A percentile compares a stretch with the other conserved stretches of the same genome.
Evolutionary conservation across 371 early-diverging fungal species (phyloP).

Genomic region (Phascolomyces articulosus): DNA sequence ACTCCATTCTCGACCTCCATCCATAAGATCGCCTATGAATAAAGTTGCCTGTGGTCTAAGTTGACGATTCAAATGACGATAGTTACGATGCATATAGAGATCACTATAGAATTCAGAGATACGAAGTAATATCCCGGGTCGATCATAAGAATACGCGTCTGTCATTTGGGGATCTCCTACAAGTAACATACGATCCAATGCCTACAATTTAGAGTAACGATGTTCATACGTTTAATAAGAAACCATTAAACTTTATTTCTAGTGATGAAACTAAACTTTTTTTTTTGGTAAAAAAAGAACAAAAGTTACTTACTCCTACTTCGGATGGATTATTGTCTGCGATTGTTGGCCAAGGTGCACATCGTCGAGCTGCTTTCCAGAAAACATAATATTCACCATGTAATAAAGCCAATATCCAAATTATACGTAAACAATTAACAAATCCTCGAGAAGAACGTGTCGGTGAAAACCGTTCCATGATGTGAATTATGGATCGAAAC

Average conservation of each 20-base stretch:
- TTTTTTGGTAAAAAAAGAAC: not conserved
- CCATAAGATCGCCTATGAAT: slow-evolving; percentile 89
- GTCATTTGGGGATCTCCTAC: slow-evolving; percentile 94
- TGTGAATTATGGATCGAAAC: slow-evolving; percentile 4
- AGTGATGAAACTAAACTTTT: too few species aligned
- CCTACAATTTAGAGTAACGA: too few species aligned
- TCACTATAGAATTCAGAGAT: slow-evolving; percentile 81
- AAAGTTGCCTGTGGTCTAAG: slow-evolving; percentile 68
- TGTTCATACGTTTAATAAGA: too few species aligned
- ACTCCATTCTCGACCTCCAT: slow-evolving; percentile 85
- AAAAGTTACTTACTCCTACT: not conserved
- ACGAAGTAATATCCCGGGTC: slow-evolving; percentile 49
- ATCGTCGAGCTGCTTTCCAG: slow-evolving; percentile 22
- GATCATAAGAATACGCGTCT: slow-evolving; percentile 82
- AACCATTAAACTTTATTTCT: too few species aligned
- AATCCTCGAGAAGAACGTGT: slow-evolving; percentile 7
- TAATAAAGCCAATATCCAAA: slow-evolving; percentile 24
- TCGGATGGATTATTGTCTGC: not conserved
- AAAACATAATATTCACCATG: slow-evolving; percentile 27
- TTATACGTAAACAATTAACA: slow-evolving; percentile 11
- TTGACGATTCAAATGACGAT: slow-evolving; percentile 42
- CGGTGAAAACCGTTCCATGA: slow-evolving; percentile 7
- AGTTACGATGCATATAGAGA: slow-evolving; percentile 84
- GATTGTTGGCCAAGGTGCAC: slow-evolving; percentile 21
- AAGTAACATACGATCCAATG: slow-evolving; percentile 37